Base-by-base conservation (phyloP, 2,329 filamentous ascomycete genomes). In the Penicillium sp. region DNA sequence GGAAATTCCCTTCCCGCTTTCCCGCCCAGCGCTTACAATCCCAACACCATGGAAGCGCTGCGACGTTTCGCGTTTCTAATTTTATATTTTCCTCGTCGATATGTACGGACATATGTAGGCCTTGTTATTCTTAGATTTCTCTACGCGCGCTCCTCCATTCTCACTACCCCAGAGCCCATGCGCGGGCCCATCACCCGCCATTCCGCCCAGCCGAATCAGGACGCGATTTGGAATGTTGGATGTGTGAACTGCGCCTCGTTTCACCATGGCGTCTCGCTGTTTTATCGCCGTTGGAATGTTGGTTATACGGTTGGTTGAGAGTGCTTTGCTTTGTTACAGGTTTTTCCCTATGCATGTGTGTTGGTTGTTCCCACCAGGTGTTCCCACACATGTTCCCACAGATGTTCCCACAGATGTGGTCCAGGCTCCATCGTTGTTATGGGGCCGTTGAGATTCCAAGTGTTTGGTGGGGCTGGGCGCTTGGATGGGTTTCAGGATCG, bases 1-100 rank as follows among this genome's bases (percentile, higher is more conserved):
- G 4, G 23, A 23, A 13, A 41, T 15, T 27, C 5, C 40, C 11
- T 6, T 55, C 34, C 53, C 53, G 31, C 48, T 19, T 13, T 38
- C 36, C 52, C 47, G 54, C 60, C 57, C 57, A 55, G 60, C 64
- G 62, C 63, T 51, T 62, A 57, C 48, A 53, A 15, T 34, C 43
- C 55, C 50, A 36, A 52, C 27, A 45, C 21, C 11, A 6, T 36
- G 40, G 50, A 52, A 58, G 52, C 56, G 46, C 46, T 46, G 27
- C 10, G 19, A 49, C 47, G 8, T 39, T 31, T 33, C 15, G 39
- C 29, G 38, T 43, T 50, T 43, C 39, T 29, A 36, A 33, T 21
- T 50, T 50, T 38, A 23, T n/a, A 1, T 16, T 25, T 21, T 7
- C 13, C 16, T 3, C 6, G 7, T 16, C 23, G 19, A 21, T 21